Evolutionary conservation across 1,284 basidiomycete genomes (phyloP).

Genomic region (Cronartium quercuum): DNA sequence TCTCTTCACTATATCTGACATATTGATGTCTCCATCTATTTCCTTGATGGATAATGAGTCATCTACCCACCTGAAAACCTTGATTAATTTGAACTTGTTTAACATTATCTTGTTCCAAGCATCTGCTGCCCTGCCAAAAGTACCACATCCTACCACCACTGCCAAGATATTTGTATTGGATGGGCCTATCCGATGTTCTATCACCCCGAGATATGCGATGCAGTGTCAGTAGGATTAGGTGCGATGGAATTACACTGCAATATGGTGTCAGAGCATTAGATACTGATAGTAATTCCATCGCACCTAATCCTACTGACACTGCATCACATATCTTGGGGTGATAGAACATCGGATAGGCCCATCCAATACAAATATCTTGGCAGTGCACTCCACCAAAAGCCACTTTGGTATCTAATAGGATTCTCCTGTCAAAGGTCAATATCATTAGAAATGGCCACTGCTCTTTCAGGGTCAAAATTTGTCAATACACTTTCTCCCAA

Average conservation of each 20-base stretch:
- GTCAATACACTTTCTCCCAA: conserved; percentile 1
- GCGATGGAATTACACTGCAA: no score
- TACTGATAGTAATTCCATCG: no score
- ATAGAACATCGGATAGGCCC: no score
- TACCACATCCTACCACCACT: not conserved
- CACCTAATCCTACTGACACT: no score
- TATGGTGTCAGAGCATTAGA: no score
- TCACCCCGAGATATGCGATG: no score
- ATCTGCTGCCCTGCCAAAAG: not conserved
- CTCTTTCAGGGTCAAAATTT: not conserved
- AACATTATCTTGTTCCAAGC: not conserved
- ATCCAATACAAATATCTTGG: no score
- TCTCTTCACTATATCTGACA: not conserved
- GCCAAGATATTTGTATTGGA: no score
- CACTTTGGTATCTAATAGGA: not conserved
- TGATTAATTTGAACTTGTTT: not conserved
- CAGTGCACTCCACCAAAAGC: conserved; percentile 4
- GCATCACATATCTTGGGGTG: no score
- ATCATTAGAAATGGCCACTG: conserved; percentile 1
- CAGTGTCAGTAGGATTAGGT: no score
- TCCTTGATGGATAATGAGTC: not conserved
- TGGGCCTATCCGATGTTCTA: no score
- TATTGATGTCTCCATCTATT: not conserved
- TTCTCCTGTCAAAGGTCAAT: not conserved
- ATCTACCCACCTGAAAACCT: conserved; percentile 2